Evolutionary conservation across 495 filamentous ascomycete species (phyloP).

Genomic region (Xylaria acuta): DNA sequence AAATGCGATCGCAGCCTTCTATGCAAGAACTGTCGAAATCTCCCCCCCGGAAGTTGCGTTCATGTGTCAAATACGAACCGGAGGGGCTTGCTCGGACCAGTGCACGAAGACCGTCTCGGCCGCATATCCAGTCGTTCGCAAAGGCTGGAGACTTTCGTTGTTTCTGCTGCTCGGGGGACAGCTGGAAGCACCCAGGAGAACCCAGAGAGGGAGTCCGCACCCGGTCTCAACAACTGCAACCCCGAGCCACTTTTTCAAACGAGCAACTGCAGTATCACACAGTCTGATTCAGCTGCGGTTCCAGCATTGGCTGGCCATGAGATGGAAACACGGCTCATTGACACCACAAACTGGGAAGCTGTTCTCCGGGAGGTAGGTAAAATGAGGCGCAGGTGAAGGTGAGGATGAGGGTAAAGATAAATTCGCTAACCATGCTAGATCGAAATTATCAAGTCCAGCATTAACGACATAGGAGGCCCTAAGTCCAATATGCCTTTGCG

Average conservation of each 20-base stretch:
- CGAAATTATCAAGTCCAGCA: background rate
- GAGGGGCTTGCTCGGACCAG: background rate
- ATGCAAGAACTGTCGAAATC: background rate
- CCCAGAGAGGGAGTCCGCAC: background rate
- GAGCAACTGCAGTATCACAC: background rate
- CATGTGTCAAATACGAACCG: background rate
- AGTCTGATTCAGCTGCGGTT: background rate
- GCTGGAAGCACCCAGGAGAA: background rate
- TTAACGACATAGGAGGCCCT: background rate
- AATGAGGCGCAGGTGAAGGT: background rate
- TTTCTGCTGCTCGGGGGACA: background rate
- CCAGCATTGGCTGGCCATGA: background rate
- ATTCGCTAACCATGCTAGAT: background rate
- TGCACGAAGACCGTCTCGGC: background rate
- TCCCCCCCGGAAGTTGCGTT: background rate
- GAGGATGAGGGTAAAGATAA: background rate
- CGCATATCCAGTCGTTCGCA: background rate
- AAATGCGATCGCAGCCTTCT: background rate
- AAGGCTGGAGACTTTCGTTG: background rate
- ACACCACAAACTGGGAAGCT: conserved; percentile 1
- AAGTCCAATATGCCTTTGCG: background rate
- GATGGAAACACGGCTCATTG: background rate
- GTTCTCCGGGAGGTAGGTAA: background rate
- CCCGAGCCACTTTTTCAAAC: background rate
- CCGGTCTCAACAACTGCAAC: background rate